Evolutionary conservation across 352 stramenopile species (phyloP).

Genomic region (Thalassiosira exigua): DNA sequence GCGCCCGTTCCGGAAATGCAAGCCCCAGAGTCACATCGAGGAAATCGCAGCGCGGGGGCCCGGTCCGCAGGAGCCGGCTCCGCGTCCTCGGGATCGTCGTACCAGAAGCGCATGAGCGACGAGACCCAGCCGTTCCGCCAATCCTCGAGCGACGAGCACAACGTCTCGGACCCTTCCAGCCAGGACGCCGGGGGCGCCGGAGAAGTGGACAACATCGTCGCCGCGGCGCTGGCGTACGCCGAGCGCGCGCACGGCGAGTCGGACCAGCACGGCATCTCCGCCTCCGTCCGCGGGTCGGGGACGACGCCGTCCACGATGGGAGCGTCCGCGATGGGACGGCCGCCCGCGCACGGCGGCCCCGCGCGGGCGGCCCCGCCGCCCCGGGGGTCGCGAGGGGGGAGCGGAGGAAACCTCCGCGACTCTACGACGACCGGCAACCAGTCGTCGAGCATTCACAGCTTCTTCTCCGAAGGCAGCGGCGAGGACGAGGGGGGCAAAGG

Average conservation of each 20-base stretch:
- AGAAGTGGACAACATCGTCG: slow-evolving; percentile 48
- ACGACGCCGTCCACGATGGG: too few relatives aligned
- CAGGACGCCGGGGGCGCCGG: slow-evolving; percentile 1
- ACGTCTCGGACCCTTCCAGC: slow-evolving; percentile 24
- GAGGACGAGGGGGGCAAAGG: neutral
- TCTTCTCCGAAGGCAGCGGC: neutral
- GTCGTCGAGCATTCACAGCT: neutral
- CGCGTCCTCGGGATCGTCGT: neutral
- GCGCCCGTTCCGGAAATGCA: neutral
- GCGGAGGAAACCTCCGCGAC: neutral
- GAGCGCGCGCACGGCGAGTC: slow-evolving; percentile 38
- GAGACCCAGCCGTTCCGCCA: slow-evolving; percentile 1
- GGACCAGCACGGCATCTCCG: neutral
- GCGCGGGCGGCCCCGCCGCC: too few relatives aligned
- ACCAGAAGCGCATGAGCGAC: slow-evolving; percentile 20
- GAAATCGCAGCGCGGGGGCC: too few relatives aligned
- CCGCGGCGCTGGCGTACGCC: slow-evolving; percentile 50
- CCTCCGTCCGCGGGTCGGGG: too few relatives aligned
- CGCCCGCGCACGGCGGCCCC: too few relatives aligned
- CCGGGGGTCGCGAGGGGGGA: too few relatives aligned
- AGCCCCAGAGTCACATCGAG: neutral
- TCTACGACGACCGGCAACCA: neutral
- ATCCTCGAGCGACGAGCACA: neutral
- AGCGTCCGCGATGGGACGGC: too few relatives aligned
- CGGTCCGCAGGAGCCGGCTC: neutral